Evolutionary conservation across 2,329 filamentous ascomycete species (phyloP), one percentile per base, ranked within the genome.

Genomic region (Cercospora berteroae): DNA sequence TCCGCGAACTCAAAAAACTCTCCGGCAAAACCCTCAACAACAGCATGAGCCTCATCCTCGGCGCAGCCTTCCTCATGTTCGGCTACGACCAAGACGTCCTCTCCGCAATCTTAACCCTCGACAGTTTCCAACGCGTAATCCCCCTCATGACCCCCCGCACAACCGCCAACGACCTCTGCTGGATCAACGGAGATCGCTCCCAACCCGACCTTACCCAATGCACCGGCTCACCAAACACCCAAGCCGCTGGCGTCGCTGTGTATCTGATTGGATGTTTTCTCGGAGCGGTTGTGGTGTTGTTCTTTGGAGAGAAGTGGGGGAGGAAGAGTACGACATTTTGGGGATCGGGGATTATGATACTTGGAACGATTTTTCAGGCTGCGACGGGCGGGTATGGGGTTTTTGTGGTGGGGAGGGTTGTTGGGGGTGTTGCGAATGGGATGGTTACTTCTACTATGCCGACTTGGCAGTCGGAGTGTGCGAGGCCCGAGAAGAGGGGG

Each of bases 381-480:
- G 72, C 76, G 9, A 52, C 76, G 1, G 69, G 74, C 18, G 75
- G 77, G 1, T 80, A 80, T 0, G 81, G 82, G 3, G 83, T 85
- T 69, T 83, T 86, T 75, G 83, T 85, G 68, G 74, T 85, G 60
- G 84, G 84, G n/a, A 80, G 84, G 59, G 79, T 81, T 5, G 79
- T 86, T 60, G 85, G 84, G 16, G 84, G 84, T 62, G 75, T 86
- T 18, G 84, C 84, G 6, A 86, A 86, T 68, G 84, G 84, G 25
- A 84, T 86, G 78, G 85, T 86, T 74, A 86, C 83, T 2, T 81
- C 81, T 0, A 85, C 83, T 0, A 85, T 86, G 31, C 84, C 84
- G 3, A 84, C 82, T 8, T 86, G 84, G 72, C 84, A 85, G 77
- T 82, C 83, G 7, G 84, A 86, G 71, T 85, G 83, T 72, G 83